Evolutionary conservation across 306 rosid genomes (phyloP), one percentile per base, ranked within the genome.

Genomic region (Abrus precatorius): DNA sequence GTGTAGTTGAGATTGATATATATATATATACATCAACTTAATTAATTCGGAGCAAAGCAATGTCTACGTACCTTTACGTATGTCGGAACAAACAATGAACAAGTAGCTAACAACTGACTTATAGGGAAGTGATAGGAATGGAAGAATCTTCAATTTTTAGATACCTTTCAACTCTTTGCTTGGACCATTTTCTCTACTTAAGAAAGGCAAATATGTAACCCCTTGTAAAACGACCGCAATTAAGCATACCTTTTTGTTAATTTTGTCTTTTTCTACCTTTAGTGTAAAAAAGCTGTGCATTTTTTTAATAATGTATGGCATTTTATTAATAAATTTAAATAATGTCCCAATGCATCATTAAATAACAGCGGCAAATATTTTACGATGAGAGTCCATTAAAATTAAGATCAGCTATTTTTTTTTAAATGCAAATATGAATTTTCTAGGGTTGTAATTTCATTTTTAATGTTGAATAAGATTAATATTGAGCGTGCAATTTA

Each of bases 81-180:
- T 77, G 45, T 67, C 64, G 28, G 38, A 59, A 54, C 75, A 78
- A 67, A 54, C n/a, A 78, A 9, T 32, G 10, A 65, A 65, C 40
- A 2, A 36, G 48, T 20, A 59, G 48, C 32, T 33, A 2, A 57
- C 41, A 33, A 2, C 34, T 69, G 14, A 34, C 70, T 71, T 48
- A 49, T 47, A 12, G 54, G 49, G n/a, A 50, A 62, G 67, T 50
- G 12, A 41, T 6, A 13, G 74, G 55, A 50, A 20, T 7, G 5
- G 6, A 71, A 12, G 84, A 61, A 69, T 61, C 65, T 80, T 72
- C 64, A 52, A 47, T 47, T 48, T 54, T 29, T 69, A 27, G 63
- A 49, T 32, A 33, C 52, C 56, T 56, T 20, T 20, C 20, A 20
- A 20, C 20, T 20, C 3, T 38, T 38, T 38, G 5, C 41, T 38